Evolutionary conservation across 2,329 filamentous ascomycete species (phyloP).

Genomic region (Teratosphaeria destructans): DNA sequence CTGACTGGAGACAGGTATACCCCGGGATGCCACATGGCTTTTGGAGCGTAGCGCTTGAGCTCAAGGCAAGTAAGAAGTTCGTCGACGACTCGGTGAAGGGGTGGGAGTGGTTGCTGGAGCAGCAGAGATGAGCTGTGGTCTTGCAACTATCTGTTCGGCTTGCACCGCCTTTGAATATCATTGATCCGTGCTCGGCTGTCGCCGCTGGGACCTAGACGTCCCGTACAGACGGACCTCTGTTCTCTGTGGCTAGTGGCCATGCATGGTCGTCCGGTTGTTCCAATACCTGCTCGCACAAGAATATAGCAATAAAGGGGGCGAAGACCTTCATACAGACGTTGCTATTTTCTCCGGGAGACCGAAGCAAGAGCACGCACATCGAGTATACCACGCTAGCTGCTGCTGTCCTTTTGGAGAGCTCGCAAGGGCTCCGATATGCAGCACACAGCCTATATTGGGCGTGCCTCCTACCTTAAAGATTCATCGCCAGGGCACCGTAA

Average conservation of each 20-base stretch:
- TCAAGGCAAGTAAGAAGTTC: slow-evolving; percentile 18
- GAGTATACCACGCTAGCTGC: no score
- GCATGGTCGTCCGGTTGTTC: no score
- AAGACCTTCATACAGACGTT: no score
- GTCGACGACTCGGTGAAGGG: slow-evolving; percentile 21
- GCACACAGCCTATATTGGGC: no score
- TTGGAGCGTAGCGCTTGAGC: slow-evolving; percentile 21
- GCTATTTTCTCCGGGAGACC: no score
- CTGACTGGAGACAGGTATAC: slow-evolving; percentile 22
- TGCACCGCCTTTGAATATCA: background rate
- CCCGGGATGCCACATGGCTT: slow-evolving; percentile 34
- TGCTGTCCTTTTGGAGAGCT: no score
- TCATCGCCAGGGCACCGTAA: no score
- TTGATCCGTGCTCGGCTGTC: background rate
- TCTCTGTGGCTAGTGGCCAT: background rate
- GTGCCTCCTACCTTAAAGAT: no score
- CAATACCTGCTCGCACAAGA: no score
- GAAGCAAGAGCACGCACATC: no score
- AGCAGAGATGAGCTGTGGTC: slow-evolving; percentile 6
- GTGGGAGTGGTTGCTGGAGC: slow-evolving; percentile 21
- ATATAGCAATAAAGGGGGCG: no score
- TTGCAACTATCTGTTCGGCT: background rate
- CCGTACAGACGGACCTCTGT: background rate
- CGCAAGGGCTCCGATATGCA: no score
- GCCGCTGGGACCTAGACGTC: background rate